Conservation (phyloP, 768 basidiomycete genomes). For the Lentinus brumalis region DNA sequence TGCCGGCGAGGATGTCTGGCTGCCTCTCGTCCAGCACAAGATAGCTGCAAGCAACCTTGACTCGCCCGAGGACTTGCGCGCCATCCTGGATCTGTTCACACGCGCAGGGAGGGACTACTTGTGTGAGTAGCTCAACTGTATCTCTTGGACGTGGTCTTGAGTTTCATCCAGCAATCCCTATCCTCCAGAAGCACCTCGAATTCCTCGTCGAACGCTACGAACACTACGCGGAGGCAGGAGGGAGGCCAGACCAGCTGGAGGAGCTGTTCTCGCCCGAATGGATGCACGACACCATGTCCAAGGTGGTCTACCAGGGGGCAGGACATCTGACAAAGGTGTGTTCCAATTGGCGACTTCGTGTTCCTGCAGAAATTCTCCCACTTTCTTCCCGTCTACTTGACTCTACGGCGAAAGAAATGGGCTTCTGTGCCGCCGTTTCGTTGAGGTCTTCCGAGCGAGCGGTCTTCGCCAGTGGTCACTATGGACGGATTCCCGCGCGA, state of each 20-base stretch:
- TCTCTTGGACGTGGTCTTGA: not conserved
- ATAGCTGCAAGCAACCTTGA: conserved; percentile 50
- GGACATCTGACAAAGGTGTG: conserved; percentile 66
- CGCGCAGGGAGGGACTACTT: conserved; percentile 77
- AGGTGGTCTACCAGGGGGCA: conserved; percentile 57
- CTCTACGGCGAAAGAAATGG: too few relatives aligned
- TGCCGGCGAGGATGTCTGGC: conserved; percentile 72
- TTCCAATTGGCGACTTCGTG: not conserved
- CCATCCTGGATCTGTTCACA: conserved; percentile 61
- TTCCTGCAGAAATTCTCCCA: too few relatives aligned
- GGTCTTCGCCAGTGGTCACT: too few relatives aligned
- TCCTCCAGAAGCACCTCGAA: conserved; percentile 68
- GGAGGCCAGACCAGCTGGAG: conserved; percentile 50
- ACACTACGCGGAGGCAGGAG: conserved; percentile 37
- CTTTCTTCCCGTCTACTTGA: too few relatives aligned
- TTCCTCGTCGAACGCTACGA: conserved; percentile 51
- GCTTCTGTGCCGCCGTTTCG: too few relatives aligned
- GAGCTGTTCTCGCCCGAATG: conserved; percentile 63
- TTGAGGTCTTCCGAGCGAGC: too few relatives aligned
- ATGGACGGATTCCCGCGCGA: too few relatives aligned
- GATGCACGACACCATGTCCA: conserved; percentile 57
- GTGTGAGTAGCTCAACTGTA: conserved; percentile 54
- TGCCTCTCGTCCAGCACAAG: conserved; percentile 64
- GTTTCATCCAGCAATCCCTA: conserved; percentile 60
- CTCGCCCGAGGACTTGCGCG: conserved; percentile 51